Evolutionary conservation across 2,329 filamentous ascomycete genomes (phyloP).

Genomic region (Tricladium varicosporioides): DNA sequence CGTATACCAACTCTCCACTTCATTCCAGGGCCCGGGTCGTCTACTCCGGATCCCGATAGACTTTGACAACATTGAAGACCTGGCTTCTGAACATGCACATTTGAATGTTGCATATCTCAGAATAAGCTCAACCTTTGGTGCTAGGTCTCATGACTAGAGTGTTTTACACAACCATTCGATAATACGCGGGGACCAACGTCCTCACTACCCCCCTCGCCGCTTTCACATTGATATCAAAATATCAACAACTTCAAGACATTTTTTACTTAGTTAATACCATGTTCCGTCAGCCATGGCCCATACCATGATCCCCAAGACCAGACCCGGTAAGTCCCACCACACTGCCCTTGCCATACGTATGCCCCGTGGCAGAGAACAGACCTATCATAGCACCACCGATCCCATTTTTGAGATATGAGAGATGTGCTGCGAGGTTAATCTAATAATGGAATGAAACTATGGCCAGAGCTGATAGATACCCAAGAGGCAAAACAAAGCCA

Average conservation of each 20-base stretch:
- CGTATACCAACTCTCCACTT: neutral
- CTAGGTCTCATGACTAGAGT: neutral
- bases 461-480: no score
- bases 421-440: neutral
- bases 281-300: neutral
- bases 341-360: neutral
- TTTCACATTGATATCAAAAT: neutral
- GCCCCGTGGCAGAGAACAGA: neutral
- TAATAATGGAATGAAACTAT: no score
- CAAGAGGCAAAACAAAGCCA: no score
- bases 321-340: neutral
- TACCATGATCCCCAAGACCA: neutral
- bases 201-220: constrained; percentile 2
- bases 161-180: no score
- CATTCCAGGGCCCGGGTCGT: neutral
- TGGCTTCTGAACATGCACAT: no score
- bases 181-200: neutral
- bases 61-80: no score
- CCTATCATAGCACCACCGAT: neutral
- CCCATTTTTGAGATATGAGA: neutral
- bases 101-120: neutral
- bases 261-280: neutral
- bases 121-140: neutral
- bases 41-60: neutral
- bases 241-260: neutral